Evolutionary conservation across 805 yeast species (phyloP).

Genomic region (Metschnikowia santaceciliae): DNA sequence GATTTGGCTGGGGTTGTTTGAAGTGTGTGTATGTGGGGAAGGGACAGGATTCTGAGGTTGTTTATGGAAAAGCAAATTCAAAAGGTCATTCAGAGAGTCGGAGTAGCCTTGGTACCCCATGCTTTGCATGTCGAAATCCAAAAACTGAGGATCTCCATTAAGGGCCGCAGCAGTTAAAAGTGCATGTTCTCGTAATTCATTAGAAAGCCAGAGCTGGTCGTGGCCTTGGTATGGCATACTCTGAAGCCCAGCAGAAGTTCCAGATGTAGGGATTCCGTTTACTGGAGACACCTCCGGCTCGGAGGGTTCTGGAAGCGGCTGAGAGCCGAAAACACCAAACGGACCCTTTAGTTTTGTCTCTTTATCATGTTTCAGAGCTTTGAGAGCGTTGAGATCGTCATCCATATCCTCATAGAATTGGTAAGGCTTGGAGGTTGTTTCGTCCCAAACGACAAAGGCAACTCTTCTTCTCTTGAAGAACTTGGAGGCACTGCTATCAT

Average conservation of each 20-base stretch:
- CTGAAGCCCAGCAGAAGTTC: neutral
- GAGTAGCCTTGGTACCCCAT: constrained; percentile 11
- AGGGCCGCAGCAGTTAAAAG: constrained; percentile 69
- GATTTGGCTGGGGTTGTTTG: constrained; percentile 6
- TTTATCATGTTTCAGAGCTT: constrained; percentile 29
- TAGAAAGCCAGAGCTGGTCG: constrained; percentile 67
- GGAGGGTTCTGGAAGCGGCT: neutral
- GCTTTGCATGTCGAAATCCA: constrained; percentile 43
- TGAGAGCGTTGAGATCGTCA: constrained; percentile 46
- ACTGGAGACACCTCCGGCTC: neutral
- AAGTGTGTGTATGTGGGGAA: neutral
- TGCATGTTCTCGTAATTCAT: constrained; percentile 69
- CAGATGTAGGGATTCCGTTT: constrained; percentile 1
- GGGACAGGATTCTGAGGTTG: constrained; percentile 17
- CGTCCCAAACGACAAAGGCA: constrained; percentile 70
- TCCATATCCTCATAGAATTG: constrained; percentile 83
- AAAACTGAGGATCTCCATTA: constrained; percentile 54
- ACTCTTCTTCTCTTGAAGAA: constrained; percentile 67
- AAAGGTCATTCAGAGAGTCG: constrained; percentile 40
- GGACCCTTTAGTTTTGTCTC: constrained; percentile 63
- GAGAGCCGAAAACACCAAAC: constrained; percentile 64
- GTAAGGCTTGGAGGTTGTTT: constrained; percentile 45
- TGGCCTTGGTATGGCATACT: constrained; percentile 18
- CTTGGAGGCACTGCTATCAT: constrained; percentile 23
- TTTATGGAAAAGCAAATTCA: constrained; percentile 52